phyloP scores from a whole-genome alignment of 495 filamentous ascomycete species.

The Rhizodiscina lignyota region DNA sequence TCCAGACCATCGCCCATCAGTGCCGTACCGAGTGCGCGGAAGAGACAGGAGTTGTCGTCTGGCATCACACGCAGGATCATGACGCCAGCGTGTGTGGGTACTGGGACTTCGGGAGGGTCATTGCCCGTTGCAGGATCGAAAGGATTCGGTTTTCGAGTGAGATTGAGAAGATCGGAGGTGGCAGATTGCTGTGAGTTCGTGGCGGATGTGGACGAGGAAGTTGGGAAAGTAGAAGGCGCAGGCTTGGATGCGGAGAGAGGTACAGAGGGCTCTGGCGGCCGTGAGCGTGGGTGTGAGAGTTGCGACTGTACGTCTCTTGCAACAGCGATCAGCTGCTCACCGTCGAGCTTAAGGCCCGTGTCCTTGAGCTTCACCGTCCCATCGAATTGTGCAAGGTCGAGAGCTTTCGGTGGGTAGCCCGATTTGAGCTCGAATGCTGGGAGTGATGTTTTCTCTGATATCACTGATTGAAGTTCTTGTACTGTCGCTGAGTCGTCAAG shows the following conservation, averaged over 20 bases:
- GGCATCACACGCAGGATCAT: constrained; percentile 87
- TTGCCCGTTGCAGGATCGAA: constrained; percentile 21
- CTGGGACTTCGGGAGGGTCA: constrained; percentile 55
- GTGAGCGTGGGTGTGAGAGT: too few species aligned
- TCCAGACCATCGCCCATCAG: constrained; percentile 50
- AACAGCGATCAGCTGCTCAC: constrained; percentile 63
- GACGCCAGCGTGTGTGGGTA: constrained; percentile 43
- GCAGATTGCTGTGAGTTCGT: not conserved
- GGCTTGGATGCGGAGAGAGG: too few species aligned
- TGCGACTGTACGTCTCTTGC: too few species aligned
- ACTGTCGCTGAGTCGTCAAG: constrained; percentile 50
- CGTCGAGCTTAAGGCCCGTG: constrained; percentile 52
- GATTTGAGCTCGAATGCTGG: constrained; percentile 59
- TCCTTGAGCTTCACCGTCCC: constrained; percentile 31
- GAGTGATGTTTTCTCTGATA: constrained; percentile 37
- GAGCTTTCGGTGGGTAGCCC: constrained; percentile 64
- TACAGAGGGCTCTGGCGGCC: too few species aligned
- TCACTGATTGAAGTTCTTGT: constrained; percentile 37
- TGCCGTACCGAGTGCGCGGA: constrained; percentile 70
- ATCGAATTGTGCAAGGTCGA: constrained; percentile 38
- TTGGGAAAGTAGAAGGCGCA: too few species aligned
- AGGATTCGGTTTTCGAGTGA: constrained; percentile 21
- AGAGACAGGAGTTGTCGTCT: constrained; percentile 91
- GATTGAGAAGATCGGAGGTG: constrained; percentile 15
- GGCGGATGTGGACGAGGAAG: not conserved